Conservation (phyloP, 371 early-diverging fungal genomes). For the Encephalitozoon cuniculi region DNA sequence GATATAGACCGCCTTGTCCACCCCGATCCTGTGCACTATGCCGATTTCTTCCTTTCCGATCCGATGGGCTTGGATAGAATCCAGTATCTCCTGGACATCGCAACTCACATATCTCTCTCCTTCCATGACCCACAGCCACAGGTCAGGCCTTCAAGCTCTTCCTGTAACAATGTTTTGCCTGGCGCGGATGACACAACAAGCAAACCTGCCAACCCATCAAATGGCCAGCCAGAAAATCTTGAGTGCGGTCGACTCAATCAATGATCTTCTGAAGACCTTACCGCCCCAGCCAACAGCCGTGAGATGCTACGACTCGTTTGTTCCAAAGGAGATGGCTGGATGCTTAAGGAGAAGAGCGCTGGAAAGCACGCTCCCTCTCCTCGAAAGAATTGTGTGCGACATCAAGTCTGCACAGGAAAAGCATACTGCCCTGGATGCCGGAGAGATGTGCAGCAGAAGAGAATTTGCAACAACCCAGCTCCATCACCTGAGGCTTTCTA, state of each 20-base stretch:
- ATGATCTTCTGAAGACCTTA: not conserved
- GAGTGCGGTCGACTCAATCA: not conserved
- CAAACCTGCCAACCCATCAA: not conserved
- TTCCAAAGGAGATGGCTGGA: not conserved
- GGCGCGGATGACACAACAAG: not conserved
- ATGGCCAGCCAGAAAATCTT: not conserved
- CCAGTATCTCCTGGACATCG: not conserved
- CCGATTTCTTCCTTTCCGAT: not conserved
- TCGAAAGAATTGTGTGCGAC: not conserved
- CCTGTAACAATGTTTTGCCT: not conserved
- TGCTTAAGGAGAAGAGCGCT: not conserved
- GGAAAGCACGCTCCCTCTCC: not conserved
- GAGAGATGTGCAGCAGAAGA: not conserved
- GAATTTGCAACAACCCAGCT: not conserved
- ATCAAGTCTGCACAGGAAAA: not conserved
- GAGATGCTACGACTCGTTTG: not conserved
- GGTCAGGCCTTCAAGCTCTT: not conserved
- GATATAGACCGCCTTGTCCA: slow-evolving; percentile 13
- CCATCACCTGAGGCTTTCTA: not conserved
- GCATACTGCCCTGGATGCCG: not conserved
- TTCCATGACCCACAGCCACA: not conserved
- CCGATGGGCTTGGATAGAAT: not conserved
- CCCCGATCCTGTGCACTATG: not conserved
- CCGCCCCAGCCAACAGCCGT: not conserved
- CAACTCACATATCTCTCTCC: not conserved